These are phyloP conservation scores for Kwoniella bestiolae DNA, from an alignment of 768 basidiomycete species.

Conservation along the genomic window DNA sequence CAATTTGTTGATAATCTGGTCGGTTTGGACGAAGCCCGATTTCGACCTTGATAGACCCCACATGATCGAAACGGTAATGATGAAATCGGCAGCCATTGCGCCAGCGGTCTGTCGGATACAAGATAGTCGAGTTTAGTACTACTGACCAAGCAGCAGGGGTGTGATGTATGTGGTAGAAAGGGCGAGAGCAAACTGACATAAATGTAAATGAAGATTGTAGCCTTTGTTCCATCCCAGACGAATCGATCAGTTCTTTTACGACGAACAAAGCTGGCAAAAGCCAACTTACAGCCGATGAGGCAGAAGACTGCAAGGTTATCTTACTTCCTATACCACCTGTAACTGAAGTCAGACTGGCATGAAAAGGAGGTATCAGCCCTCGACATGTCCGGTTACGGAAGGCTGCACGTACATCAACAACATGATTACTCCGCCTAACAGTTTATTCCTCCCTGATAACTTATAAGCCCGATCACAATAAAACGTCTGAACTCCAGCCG, in stretches of 20 bases:
- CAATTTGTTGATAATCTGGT: constrained; percentile 7
- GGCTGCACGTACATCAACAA: too few relatives aligned
- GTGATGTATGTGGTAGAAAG: too few relatives aligned
- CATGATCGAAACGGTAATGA: constrained; percentile 7
- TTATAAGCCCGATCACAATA: constrained; percentile 4
- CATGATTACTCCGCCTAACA: too few relatives aligned
- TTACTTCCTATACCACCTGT: constrained; percentile 8
- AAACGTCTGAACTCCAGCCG: constrained; percentile 5
- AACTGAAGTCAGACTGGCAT: not conserved
- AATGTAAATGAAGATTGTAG: not conserved
- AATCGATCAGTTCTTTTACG: not conserved
- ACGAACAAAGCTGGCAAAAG: too few relatives aligned
- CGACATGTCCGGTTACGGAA: too few relatives aligned
- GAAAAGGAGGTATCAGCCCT: too few relatives aligned
- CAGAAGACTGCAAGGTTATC: not conserved
- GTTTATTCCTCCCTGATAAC: constrained; percentile 7
- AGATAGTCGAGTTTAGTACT: not conserved
- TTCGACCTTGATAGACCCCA: not conserved
- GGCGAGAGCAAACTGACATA: not conserved
- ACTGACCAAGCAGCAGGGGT: not conserved
- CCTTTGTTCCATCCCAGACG: not conserved
- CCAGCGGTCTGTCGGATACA: not conserved
- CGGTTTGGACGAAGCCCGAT: not conserved
- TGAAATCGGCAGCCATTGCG: constrained; percentile 6
- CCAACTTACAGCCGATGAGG: not conserved